phyloP scores from a whole-genome alignment of 2,329 filamentous ascomycete species.

The Fusarium multiceps region DNA sequence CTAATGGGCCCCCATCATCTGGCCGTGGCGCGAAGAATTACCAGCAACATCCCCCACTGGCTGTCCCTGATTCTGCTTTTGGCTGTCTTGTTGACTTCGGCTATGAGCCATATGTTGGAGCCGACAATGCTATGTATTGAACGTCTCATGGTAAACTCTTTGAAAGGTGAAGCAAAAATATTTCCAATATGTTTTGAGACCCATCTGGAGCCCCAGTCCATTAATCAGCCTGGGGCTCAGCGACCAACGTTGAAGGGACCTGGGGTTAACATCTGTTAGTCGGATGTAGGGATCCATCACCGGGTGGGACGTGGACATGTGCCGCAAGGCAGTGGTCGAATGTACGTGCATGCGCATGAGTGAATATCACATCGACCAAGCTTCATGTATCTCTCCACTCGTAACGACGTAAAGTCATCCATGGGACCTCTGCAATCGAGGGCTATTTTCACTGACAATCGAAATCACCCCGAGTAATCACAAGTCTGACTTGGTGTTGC shows the following conservation, averaged over 20 bases:
- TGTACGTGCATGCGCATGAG: conserved; percentile 3
- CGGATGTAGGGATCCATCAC: conserved; percentile 33
- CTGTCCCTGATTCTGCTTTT: conserved; percentile 8
- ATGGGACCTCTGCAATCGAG: neutral
- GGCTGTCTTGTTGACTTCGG: neutral
- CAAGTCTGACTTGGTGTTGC: conserved; percentile 11
- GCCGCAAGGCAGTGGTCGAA: conserved; percentile 16
- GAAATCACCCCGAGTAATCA: neutral
- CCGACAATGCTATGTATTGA: neutral
- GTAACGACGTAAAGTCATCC: neutral
- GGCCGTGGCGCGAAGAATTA: conserved; percentile 15
- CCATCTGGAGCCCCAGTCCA: neutral
- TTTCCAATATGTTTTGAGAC: neutral
- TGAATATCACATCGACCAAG: conserved; percentile 19
- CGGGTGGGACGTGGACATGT: conserved; percentile 26
- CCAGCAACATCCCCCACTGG: neutral
- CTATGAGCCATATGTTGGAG: neutral
- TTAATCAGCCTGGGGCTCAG: conserved; percentile 25
- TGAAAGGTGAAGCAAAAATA: neutral
- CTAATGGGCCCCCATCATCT: conserved; percentile 24
- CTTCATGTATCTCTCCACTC: neutral
- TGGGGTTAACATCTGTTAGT: conserved; percentile 18
- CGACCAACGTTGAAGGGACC: conserved; percentile 28
- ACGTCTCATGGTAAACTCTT: neutral
- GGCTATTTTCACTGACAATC: neutral